A percentile compares a stretch with the other conserved stretches of the same genome.
Conservation (phyloP, 768 basidiomycete species). For the Tephrocybe sp. region DNA sequence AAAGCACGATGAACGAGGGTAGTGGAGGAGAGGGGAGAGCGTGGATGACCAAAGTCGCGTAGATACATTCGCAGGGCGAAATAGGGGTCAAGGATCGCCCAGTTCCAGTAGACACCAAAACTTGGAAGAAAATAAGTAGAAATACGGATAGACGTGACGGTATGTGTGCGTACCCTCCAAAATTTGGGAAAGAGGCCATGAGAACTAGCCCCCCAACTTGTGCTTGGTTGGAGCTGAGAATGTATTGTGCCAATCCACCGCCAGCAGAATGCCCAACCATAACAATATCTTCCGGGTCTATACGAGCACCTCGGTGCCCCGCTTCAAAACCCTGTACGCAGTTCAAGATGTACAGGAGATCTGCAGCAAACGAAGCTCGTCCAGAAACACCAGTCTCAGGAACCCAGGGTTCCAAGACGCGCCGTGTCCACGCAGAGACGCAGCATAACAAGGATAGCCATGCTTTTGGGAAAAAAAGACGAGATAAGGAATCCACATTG, state of each 20-base stretch:
- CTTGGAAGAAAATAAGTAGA: background rate
- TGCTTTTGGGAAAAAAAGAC: constrained; percentile 12
- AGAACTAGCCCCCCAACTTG: constrained; percentile 9
- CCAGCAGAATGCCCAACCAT: constrained; percentile 16
- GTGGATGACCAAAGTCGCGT: constrained; percentile 9
- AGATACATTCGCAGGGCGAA: constrained; percentile 6
- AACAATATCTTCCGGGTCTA: constrained; percentile 6
- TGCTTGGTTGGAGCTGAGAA: constrained; percentile 1
- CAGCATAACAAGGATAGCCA: constrained; percentile 13
- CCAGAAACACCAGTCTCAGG: constrained; percentile 8
- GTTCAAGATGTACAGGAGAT: constrained; percentile 5
- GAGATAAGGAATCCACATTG: constrained; percentile 14
- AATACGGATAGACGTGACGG: background rate
- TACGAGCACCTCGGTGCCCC: background rate
- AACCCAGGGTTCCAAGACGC: constrained; percentile 12
- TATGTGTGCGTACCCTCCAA: constrained; percentile 7
- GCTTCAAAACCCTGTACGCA: constrained; percentile 6
- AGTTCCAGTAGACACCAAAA: constrained; percentile 9
- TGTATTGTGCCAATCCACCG: constrained; percentile 12
- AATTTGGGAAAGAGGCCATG: constrained; percentile 8
- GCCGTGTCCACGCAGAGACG: constrained; percentile 14
- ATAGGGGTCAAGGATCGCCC: constrained; percentile 5
- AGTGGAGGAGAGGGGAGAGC: constrained; percentile 11
- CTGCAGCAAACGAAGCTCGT: constrained; percentile 4
- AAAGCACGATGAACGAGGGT: constrained; percentile 15